Base-by-base conservation (phyloP, 1,139 yeast species). In the Yamadazyma conglobata region DNA sequence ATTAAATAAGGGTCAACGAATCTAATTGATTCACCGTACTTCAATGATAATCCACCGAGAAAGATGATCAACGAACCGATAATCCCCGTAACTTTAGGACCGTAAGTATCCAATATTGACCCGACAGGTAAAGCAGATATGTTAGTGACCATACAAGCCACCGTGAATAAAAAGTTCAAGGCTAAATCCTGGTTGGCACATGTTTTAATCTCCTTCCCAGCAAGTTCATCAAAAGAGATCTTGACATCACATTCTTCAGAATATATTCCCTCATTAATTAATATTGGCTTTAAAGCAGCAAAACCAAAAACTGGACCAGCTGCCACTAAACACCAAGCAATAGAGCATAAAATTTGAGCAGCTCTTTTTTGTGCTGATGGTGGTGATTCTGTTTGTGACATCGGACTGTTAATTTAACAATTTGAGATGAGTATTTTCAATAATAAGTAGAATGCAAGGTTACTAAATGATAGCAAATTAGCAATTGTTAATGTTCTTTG, bases 281-380 rank as follows among this genome's bases (percentile, higher is more conserved):
- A 63, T 4, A 88, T 74, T 4, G 95, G 94, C 50, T 89, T 89
- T 33, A 89, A 62, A 3, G 96, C 96, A 12, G 96, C 96, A 61
- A 88, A 89, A 2, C 96, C 95, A 64, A 89, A 89, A 8, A 88
- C 81, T 1, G 94, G 88, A 2, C 96, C 97, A 0, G 96, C 96
- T 2, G 95, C 89, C 22, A 87, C 63, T 15, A 88, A 61, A 58
- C 96, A 88, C 95, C 96, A 88, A 1, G 69, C 42, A 19, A 86
- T 76, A 20, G 96, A 89, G 55, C 95, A 84, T 10, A 43, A 16
- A 10, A 57, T 46, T 35, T 58, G 64, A 15, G 52, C 43, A 7
- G 56, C 35, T 37, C 60, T 46, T 33, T 45, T 47, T 12, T 33
- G 44, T 6, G 34, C 35, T 35, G 56, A 29, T 14, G 34, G n/a